Conservation (phyloP, 768 basidiomycete genomes). For the Boletus coccyginus region DNA sequence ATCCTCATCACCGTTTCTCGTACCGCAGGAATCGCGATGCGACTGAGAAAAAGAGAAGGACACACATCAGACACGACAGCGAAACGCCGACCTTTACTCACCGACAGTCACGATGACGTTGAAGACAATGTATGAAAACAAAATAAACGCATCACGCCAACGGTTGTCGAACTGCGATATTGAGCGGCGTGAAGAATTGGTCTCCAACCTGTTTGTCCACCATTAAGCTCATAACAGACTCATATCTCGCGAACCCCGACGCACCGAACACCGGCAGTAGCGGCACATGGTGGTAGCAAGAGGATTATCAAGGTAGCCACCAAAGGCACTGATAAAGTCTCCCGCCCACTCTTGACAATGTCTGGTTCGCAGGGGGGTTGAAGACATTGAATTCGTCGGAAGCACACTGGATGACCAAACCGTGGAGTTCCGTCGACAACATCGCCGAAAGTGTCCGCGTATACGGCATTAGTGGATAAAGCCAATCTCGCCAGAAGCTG, state of each 20-base stretch:
- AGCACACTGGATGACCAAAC: conserved; percentile 60
- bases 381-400: conserved; percentile 69
- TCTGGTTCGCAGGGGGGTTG: conserved; percentile 70
- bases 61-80: not conserved
- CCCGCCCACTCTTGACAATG: conserved; percentile 68
- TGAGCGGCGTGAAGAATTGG: conserved; percentile 66
- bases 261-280: conserved; percentile 64
- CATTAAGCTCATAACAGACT: not conserved
- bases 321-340: conserved; percentile 57
- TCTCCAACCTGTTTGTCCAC: conserved; percentile 47
- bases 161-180: conserved; percentile 58
- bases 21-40: conserved; percentile 73
- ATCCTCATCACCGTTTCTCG: conserved; percentile 48
- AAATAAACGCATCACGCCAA: conserved; percentile 69
- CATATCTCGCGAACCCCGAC: conserved; percentile 3
- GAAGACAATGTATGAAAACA: conserved; percentile 67
- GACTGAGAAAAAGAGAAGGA: conserved; percentile 31
- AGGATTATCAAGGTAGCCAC: conserved; percentile 75
- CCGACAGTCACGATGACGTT: conserved; percentile 63
- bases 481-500: conserved; percentile 73
- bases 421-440: conserved; percentile 75
- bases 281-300: conserved; percentile 58
- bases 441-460: conserved; percentile 70
- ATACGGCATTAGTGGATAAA: conserved; percentile 71
- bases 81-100: conserved; percentile 27